Evolutionary conservation across 441 rosid species (phyloP).

Genomic region (Eutrema salsugineum): DNA sequence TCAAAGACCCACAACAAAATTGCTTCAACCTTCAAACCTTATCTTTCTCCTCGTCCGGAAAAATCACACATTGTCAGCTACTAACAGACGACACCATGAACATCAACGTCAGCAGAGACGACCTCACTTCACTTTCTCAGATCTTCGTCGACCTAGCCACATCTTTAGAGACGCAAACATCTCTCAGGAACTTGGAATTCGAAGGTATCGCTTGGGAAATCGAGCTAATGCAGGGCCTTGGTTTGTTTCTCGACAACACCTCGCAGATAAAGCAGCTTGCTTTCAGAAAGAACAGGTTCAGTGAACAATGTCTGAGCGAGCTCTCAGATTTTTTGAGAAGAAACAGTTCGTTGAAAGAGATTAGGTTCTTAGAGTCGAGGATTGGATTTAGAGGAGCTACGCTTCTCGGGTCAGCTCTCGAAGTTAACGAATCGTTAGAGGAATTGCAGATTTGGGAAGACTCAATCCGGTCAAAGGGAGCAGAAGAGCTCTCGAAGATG

Average conservation of each 20-base stretch:
- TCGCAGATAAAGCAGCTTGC: slow-evolving; percentile 56
- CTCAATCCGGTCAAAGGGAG: slow-evolving; percentile 84
- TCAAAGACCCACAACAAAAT: slow-evolving; percentile 39
- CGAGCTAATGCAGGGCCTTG: slow-evolving; percentile 49
- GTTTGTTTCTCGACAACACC: slow-evolving; percentile 55
- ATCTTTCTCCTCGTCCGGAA: slow-evolving; percentile 55
- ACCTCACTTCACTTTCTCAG: slow-evolving; percentile 41
- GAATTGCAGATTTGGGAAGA: slow-evolving; percentile 97
- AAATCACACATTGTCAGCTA: slow-evolving; percentile 55
- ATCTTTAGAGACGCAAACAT: slow-evolving; percentile 35
- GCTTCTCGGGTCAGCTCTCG: slow-evolving; percentile 61
- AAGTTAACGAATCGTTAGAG: slow-evolving; percentile 64
- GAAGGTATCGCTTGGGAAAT: slow-evolving; percentile 60
- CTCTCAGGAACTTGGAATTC: slow-evolving; percentile 67
- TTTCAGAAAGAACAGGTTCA: slow-evolving; percentile 58
- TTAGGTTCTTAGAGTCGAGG: slow-evolving; percentile 55
- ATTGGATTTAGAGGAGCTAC: slow-evolving; percentile 65
- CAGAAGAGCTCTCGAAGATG: slow-evolving; percentile 93
- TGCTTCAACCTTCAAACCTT: slow-evolving; percentile 53
- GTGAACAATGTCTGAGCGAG: slow-evolving; percentile 49
- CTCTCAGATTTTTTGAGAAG: slow-evolving; percentile 55
- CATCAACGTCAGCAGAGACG: slow-evolving; percentile 50
- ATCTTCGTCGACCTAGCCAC: slow-evolving; percentile 55
- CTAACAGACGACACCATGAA: slow-evolving; percentile 65
- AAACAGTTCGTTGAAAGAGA: slow-evolving; percentile 55